These are phyloP conservation scores for Aspergillus melleus DNA, from an alignment of 2,329 filamentous ascomycete genomes.

Conservation along the genomic window DNA sequence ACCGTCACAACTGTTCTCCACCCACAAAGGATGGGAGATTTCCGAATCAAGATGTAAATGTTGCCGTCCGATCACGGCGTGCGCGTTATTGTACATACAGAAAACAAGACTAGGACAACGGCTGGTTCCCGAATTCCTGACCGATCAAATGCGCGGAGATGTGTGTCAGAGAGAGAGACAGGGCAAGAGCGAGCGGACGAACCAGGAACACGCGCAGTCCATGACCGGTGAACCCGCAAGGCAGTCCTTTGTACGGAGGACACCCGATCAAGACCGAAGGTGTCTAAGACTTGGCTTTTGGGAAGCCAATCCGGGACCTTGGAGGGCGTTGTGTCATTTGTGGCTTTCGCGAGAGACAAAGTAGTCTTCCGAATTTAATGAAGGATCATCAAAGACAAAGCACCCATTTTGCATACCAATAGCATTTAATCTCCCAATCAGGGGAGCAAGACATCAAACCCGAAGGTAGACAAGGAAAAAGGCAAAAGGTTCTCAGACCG, in stretches of 20 bases:
- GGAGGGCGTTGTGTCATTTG: neutral
- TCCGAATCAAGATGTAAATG: slow-evolving; percentile 5
- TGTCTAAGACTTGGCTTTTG: neutral
- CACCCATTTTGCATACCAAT: neutral
- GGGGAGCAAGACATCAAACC: neutral
- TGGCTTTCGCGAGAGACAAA: neutral
- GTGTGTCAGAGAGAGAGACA: neutral
- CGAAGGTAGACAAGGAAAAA: neutral
- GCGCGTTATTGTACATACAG: neutral
- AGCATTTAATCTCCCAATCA: neutral
- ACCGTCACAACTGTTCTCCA: neutral
- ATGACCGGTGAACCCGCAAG: neutral
- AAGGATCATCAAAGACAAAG: neutral
- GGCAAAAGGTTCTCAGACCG: neutral
- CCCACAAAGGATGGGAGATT: neutral
- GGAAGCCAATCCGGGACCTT: neutral
- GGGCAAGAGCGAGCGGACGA: neutral
- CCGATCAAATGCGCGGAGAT: slow-evolving; percentile 4
- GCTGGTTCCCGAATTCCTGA: slow-evolving; percentile 1
- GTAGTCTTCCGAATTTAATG: neutral
- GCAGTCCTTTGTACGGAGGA: neutral
- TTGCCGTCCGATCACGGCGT: neutral
- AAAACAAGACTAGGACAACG: neutral
- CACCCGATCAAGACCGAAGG: neutral
- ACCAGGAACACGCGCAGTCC: neutral